Evolutionary conservation across 352 stramenopile genomes (phyloP), one percentile per base, ranked within the genome.

Genomic region (Thraustochytrium sp.): DNA sequence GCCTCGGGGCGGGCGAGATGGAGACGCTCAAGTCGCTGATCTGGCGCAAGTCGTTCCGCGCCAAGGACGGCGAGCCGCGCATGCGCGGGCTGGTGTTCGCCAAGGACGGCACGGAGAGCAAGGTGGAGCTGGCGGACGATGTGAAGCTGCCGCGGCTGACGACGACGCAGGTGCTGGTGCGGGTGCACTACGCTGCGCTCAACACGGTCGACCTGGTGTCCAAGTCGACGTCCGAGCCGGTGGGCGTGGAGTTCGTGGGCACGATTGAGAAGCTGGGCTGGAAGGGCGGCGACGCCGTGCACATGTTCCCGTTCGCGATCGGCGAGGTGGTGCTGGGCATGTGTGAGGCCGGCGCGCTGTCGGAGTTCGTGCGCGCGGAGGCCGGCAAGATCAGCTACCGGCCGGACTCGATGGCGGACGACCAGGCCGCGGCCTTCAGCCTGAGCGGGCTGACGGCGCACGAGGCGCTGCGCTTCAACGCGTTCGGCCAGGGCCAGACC

Each of bases 281-380:
- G 68, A 26, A 48, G n/a, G 37, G 31, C 21, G 68, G 68, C 51
- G 68, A 80, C 51, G 40, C 76, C n/a, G 68, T 80, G 26, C 68
- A 80, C 51, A 65, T 80, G 68, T 80, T 80, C 53, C 68, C 68
- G 1, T 80, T 80, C 51, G 68, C 68, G 31, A 80, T 80, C 31
- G 68, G 68, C 48, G 36, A 80, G 68, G 68, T 80, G 23, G 68
- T 80, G 26, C 26, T 80, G 34, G 68, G 68, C 48, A 80, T 80
- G 68, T 72, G 59, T 26, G 40, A 53, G 23, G 11, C 34, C 44
- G 68, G 68, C 51, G 40, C 68, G 21, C 2, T 80, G 5, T 46
- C 68, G 9, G 68, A 80, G 42, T 80, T 65, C 34, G 68, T 80
- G 18, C 18, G 31, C n/a, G 68, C 44, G 1, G 68, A 80, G 31